These are phyloP conservation scores for Geotrichum europaeum DNA, from an alignment of 1,139 yeast species.

Conservation along the genomic window DNA sequence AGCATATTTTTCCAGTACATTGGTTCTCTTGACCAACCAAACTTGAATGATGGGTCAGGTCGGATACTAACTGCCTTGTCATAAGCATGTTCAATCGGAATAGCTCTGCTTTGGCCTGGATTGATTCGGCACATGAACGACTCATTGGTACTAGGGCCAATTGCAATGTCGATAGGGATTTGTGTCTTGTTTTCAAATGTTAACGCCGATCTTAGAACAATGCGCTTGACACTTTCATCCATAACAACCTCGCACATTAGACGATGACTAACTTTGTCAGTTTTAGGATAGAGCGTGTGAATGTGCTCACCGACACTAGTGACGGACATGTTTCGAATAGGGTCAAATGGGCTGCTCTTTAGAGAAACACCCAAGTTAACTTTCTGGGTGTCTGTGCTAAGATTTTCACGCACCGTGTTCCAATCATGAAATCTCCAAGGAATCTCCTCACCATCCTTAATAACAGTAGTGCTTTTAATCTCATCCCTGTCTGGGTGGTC, in stretches of 20 bases:
- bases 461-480: constrained; percentile 14
- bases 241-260: constrained; percentile 64
- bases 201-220: constrained; percentile 70
- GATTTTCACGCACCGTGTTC: constrained; percentile 75
- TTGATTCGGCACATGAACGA: constrained; percentile 34
- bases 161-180: constrained; percentile 45
- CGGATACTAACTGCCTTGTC: constrained; percentile 51
- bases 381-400: constrained; percentile 57
- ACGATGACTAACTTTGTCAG: constrained; percentile 62
- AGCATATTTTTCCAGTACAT: constrained; percentile 63
- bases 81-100: constrained; percentile 71
- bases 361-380: constrained; percentile 59
- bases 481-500: constrained; percentile 37
- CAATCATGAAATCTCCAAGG: constrained; percentile 97
- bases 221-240: constrained; percentile 69
- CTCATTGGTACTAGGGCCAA: constrained; percentile 23
- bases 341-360: constrained; percentile 49
- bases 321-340: constrained; percentile 54
- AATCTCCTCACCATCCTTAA: constrained; percentile 47
- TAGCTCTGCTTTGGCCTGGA: constrained; percentile 52
- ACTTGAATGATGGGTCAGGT: constrained; percentile 53
- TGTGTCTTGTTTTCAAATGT: constrained; percentile 66
- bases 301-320: constrained; percentile 82
- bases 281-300: constrained; percentile 59
- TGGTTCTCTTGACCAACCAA: constrained; percentile 59